phyloP scores from a whole-genome alignment of 139 green algal genomes.

The Chlorella ohadii region DNA sequence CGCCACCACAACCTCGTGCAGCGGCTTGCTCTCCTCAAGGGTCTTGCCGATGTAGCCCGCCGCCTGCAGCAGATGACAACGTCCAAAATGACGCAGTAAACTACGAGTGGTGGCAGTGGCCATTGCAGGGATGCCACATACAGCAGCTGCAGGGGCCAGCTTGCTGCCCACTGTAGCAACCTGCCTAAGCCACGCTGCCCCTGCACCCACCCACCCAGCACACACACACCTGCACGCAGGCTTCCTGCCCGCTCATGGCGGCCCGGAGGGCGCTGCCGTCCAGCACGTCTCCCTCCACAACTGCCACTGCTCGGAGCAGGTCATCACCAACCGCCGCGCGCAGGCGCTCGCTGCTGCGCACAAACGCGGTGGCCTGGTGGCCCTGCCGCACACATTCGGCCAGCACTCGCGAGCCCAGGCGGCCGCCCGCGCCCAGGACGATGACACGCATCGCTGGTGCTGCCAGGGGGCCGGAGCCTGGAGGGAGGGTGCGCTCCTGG shows the following conservation, averaged over 20 bases:
- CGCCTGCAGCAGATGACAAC: no score
- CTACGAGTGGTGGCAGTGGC: no score
- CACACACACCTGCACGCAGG: background rate
- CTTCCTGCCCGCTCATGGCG: slow-evolving; percentile 5
- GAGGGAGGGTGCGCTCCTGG: no score
- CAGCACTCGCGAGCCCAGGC: background rate
- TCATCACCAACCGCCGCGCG: background rate
- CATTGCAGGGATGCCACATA: no score
- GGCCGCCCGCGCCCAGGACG: background rate
- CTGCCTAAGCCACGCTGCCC: no score
- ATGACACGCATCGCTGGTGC: slow-evolving; percentile 6
- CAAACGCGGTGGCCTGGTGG: background rate
- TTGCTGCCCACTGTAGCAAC: no score
- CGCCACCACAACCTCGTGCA: background rate
- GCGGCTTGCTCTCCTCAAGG: background rate
- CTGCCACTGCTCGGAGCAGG: background rate
- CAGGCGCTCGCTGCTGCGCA: background rate
- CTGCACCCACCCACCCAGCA: no score
- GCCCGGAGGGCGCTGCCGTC: background rate
- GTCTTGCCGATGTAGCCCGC: slow-evolving; percentile 15
- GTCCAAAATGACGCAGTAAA: no score
- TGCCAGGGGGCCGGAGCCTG: no score
- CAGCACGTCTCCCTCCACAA: slow-evolving; percentile 4
- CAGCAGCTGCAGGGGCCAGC: no score
- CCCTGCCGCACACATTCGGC: background rate